Percentiles rank a stretch among this genome's conserved stretches.
These are phyloP conservation scores for Ministeria vibrans DNA, from an alignment of 78 protist genomes.

Conservation along the genomic window DNA sequence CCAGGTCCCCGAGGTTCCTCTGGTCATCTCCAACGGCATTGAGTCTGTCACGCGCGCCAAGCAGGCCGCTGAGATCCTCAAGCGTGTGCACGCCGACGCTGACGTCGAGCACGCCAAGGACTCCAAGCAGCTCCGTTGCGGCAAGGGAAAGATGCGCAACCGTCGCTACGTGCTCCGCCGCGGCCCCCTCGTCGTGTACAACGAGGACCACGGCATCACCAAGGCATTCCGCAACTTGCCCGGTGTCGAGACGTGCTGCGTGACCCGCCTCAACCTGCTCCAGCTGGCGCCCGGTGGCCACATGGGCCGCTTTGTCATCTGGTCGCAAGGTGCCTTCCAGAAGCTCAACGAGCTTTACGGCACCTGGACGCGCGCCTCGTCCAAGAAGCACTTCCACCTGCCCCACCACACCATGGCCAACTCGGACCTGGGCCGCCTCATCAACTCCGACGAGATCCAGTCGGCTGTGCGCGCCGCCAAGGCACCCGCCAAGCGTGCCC, in stretches of 20 bases:
- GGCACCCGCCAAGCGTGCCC: slow-evolving; percentile 4
- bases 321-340: slow-evolving; percentile 97
- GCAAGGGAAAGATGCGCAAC: slow-evolving; percentile 97
- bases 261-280: slow-evolving; percentile 90
- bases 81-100: slow-evolving; percentile 72
- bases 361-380: slow-evolving; percentile 34
- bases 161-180: slow-evolving; percentile 88
- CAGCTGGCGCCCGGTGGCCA: slow-evolving; percentile 99
- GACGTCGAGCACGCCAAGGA: slow-evolving; percentile 79
- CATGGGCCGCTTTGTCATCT: slow-evolving; percentile 98
- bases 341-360: slow-evolving; percentile 83
- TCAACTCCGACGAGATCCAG: slow-evolving; percentile 94
- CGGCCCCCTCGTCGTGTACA: slow-evolving; percentile 96
- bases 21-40: slow-evolving; percentile 79
- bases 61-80: slow-evolving; percentile 85
- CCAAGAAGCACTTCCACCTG: slow-evolving; percentile 75
- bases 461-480: slow-evolving; percentile 43
- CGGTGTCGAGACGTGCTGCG: slow-evolving; percentile 93
- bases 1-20: slow-evolving; percentile 89
- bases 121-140: slow-evolving; percentile 81
- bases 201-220: slow-evolving; percentile 62
- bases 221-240: slow-evolving; percentile 96
- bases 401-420: slow-evolving; percentile 84
- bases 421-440: slow-evolving; percentile 91
- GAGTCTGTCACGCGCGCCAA: slow-evolving; percentile 81